Conservation (phyloP, 495 filamentous ascomycete genomes). For the Apodospora peruviana region DNA sequence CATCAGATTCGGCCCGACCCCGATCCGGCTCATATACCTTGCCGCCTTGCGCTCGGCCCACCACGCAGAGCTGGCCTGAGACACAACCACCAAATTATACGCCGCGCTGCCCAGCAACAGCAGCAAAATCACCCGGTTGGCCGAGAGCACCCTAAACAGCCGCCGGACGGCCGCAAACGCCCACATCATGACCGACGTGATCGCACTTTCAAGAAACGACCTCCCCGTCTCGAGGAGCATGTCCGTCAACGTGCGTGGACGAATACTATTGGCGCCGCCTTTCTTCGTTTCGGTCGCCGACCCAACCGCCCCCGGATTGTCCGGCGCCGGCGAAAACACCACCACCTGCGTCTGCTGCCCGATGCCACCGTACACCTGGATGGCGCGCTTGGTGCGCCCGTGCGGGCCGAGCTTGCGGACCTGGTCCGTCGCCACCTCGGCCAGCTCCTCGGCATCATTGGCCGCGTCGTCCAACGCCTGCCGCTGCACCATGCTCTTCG, state of each 20-base stretch:
- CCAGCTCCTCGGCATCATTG: conserved; percentile 77
- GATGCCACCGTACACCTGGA: conserved; percentile 83
- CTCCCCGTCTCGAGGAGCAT: conserved; percentile 65
- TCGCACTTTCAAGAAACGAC: conserved; percentile 62
- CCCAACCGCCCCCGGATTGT: conserved; percentile 26
- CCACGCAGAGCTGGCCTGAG: conserved; percentile 64
- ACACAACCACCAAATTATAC: conserved; percentile 66
- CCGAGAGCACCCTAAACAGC: conserved; percentile 62
- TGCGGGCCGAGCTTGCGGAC: conserved; percentile 75
- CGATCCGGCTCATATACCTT: conserved; percentile 72
- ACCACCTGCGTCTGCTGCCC: conserved; percentile 65
- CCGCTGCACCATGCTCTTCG: conserved; percentile 67
- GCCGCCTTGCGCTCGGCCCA: conserved; percentile 78
- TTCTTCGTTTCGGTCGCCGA: too few species aligned
- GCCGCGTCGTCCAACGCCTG: conserved; percentile 76
- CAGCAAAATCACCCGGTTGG: conserved; percentile 67
- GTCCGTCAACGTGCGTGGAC: conserved; percentile 58
- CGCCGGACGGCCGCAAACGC: conserved; percentile 56
- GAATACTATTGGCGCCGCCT: conserved; percentile 47
- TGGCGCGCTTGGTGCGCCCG: conserved; percentile 82
- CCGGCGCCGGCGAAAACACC: conserved; percentile 50
- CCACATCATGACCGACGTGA: conserved; percentile 70
- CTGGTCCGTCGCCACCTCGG: conserved; percentile 81
- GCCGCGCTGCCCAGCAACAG: conserved; percentile 61
- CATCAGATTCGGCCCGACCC: conserved; percentile 67